Evolutionary conservation across 2,329 filamentous ascomycete genomes (phyloP).

Genomic region (Leptographium lundbergii): DNA sequence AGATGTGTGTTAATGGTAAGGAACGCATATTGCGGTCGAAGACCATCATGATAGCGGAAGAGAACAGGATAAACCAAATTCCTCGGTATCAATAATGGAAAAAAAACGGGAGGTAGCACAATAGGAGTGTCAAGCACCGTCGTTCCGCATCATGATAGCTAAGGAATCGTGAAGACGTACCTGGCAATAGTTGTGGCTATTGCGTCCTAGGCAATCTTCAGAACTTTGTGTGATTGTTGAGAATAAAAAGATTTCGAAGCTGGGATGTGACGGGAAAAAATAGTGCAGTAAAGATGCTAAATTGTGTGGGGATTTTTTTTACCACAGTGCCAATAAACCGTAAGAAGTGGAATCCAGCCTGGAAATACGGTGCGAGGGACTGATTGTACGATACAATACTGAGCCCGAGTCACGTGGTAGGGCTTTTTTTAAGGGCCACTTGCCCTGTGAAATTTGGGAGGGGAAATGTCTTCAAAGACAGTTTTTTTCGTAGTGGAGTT

Average conservation of each 20-base stretch:
- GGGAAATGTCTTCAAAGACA: not conserved
- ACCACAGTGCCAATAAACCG: not conserved
- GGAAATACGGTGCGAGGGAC: not conserved
- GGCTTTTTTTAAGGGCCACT: not conserved
- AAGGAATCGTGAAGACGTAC: slow-evolving; percentile 14
- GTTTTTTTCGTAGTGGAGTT: slow-evolving; percentile 1
- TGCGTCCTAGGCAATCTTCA: slow-evolving; percentile 17
- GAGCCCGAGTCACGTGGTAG: not conserved
- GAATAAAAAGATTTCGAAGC: not conserved
- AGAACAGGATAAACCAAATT: not conserved
- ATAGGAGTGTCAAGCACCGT: not conserved
- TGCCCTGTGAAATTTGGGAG: slow-evolving; percentile 2
- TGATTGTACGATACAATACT: not conserved
- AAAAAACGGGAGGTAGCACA: not conserved
- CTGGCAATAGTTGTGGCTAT: slow-evolving; percentile 14
- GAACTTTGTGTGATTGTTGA: slow-evolving; percentile 9
- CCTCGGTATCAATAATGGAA: not conserved
- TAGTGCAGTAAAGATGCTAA: not conserved
- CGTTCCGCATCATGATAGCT: not conserved
- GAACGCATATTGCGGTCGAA: not conserved
- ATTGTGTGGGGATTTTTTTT: not conserved
- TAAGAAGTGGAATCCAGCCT: too few species aligned
- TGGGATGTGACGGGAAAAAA: not conserved
- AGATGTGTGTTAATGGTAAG: slow-evolving; percentile 18
- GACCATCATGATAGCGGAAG: not conserved